A percentile compares a stretch with the other conserved stretches of the same genome.
Conservation (phyloP, 139 green algal genomes). For the Limnomonas spitsbergensis region DNA sequence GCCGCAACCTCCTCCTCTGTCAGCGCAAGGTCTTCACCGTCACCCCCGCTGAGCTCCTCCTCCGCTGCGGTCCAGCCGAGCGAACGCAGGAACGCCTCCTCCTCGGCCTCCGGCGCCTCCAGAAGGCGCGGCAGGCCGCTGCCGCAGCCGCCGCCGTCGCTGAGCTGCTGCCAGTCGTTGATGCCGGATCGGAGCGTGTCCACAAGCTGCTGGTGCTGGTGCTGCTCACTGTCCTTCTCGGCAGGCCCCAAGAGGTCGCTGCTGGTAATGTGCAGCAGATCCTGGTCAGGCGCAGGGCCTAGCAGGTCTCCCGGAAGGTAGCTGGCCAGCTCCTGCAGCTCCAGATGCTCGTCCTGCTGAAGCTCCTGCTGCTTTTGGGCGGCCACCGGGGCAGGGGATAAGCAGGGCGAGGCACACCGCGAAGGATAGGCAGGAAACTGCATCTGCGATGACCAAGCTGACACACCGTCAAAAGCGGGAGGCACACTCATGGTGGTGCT, state of each 20-base stretch:
- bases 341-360: not conserved
- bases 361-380: too few species aligned
- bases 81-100: slow-evolving; percentile 55
- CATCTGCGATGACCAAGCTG: too few species aligned
- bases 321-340: not conserved
- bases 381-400: not conserved
- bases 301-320: not conserved
- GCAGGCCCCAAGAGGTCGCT: too few species aligned
- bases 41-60: slow-evolving; percentile 30
- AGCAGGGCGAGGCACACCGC: not conserved
- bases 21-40: slow-evolving; percentile 22
- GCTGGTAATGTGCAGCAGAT: too few species aligned
- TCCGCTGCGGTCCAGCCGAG: slow-evolving; percentile 45
- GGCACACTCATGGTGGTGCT: too few species aligned
- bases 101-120: slow-evolving; percentile 24
- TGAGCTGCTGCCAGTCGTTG: not conserved
- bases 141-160: not conserved
- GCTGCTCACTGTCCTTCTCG: too few species aligned
- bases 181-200: too few species aligned
- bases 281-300: too few species aligned
- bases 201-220: too few species aligned
- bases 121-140: not conserved
- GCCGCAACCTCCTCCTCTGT: slow-evolving; percentile 59
- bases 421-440: not conserved
- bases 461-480: too few species aligned